Percentiles rank a stretch among this genome's conserved stretches.
phyloP scores from a whole-genome alignment of 129 eudicot species.

The Silybum marianum region DNA sequence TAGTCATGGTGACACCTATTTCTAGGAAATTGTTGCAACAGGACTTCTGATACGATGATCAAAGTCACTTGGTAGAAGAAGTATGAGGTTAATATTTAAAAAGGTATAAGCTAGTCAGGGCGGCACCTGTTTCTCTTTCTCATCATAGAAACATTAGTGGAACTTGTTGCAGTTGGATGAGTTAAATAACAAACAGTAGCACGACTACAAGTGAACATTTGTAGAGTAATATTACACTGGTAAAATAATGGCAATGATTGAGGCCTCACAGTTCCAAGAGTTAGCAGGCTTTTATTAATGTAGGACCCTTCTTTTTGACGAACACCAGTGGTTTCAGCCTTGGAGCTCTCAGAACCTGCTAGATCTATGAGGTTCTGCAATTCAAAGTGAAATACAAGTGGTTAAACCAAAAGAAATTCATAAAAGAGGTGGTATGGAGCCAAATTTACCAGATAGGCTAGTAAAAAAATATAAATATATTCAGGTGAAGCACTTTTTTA shows the following conservation, averaged over 20 bases:
- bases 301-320: slow-evolving; percentile 93
- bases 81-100: neutral
- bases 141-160: slow-evolving; percentile 4
- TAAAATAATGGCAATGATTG: slow-evolving; percentile 41
- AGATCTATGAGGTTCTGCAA: slow-evolving; percentile 97
- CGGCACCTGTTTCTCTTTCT: slow-evolving; percentile 1
- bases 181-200: slow-evolving; percentile 8
- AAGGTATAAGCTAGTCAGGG: slow-evolving; percentile 1
- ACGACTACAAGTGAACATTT: slow-evolving; percentile 17
- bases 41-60: neutral
- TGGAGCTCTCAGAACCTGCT: slow-evolving; percentile 99
- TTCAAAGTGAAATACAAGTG: slow-evolving; percentile 30
- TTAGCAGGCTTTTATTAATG: slow-evolving; percentile 91
- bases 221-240: slow-evolving; percentile 38
- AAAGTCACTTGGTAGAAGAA: slow-evolving; percentile 10
- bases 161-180: neutral
- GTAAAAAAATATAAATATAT: slow-evolving; percentile 12
- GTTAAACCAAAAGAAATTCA: slow-evolving; percentile 15
- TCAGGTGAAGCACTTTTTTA: slow-evolving; percentile 4
- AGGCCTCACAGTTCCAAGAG: slow-evolving; percentile 98
- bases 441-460: neutral
- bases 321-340: slow-evolving; percentile 85
- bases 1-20: neutral
- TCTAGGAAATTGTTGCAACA: slow-evolving; percentile 12
- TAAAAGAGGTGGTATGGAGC: slow-evolving; percentile 8